phyloP scores from a whole-genome alignment of 225 moss, liverwort and hornwort species.

The Physcomitrellopsis africana region DNA sequence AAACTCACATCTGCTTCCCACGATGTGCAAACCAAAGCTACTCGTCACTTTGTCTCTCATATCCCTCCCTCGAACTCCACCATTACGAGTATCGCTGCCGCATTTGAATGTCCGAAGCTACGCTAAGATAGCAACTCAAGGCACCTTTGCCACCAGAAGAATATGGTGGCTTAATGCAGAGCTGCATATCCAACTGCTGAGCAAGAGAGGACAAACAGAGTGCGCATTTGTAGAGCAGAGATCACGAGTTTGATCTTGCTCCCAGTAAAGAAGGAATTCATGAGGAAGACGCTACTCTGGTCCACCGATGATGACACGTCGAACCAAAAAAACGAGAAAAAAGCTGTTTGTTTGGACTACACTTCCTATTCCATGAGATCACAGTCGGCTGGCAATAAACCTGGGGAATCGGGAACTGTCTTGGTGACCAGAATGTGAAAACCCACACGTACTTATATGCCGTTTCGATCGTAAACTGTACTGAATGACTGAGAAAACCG shows the following conservation, averaged over 20 bases:
- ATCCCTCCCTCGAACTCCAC: not conserved
- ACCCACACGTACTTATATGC: constrained; percentile 19
- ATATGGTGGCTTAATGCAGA: no score
- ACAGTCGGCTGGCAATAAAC: not conserved
- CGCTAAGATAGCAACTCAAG: no score
- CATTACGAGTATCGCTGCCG: not conserved
- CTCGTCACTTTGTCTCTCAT: not conserved
- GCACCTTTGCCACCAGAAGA: no score
- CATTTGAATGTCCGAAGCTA: not conserved
- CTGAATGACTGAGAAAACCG: not conserved
- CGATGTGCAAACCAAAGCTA: not conserved
- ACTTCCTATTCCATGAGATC: not conserved
- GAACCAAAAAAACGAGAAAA: constrained; percentile 9
- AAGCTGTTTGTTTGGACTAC: not conserved
- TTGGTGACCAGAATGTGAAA: not conserved
- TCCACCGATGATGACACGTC: constrained; percentile 24
- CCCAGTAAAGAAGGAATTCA: not conserved
- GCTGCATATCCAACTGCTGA: not conserved
- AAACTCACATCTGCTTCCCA: constrained; percentile 7
- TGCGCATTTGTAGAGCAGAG: constrained; percentile 1
- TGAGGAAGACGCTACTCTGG: not conserved
- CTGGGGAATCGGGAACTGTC: not conserved
- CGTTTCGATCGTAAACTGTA: not conserved
- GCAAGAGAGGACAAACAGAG: not conserved
- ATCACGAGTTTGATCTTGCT: not conserved